phyloP scores from a whole-genome alignment of 2,329 filamentous ascomycete genomes.

The Aureobasidium zeae region DNA sequence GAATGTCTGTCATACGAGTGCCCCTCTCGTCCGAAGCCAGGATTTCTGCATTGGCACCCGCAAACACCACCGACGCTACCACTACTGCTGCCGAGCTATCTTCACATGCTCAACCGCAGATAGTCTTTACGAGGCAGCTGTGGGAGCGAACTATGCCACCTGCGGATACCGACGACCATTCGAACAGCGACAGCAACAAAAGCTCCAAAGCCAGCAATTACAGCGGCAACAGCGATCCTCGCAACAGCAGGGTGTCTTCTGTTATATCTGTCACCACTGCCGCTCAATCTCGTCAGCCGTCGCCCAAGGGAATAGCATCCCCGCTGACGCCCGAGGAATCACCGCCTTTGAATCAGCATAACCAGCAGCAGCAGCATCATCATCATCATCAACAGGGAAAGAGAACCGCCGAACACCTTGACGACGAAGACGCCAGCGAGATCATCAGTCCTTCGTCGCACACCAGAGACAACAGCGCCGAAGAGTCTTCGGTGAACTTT shows the following conservation, averaged over 20 bases:
- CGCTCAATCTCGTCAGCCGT: no score
- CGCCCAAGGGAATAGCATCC: no score
- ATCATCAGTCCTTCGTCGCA: slow-evolving; percentile 24
- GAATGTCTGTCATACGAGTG: slow-evolving; percentile 18
- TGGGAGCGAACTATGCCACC: slow-evolving; percentile 31
- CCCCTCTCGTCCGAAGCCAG: slow-evolving; percentile 16
- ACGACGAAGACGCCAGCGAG: slow-evolving; percentile 26
- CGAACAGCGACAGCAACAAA: no score
- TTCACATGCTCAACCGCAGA: slow-evolving; percentile 18
- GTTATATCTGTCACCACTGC: no score
- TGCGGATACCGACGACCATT: slow-evolving; percentile 20
- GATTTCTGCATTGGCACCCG: slow-evolving; percentile 7
- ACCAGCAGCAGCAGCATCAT: no score
- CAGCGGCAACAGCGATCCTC: no score
- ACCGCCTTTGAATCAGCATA: no score
- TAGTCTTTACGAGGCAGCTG: slow-evolving; percentile 31
- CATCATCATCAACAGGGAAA: slow-evolving; percentile 27
- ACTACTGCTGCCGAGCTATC: background rate
- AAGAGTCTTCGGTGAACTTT: slow-evolving; percentile 44
- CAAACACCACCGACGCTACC: slow-evolving; percentile 10
- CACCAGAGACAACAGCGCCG: slow-evolving; percentile 28
- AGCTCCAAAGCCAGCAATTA: no score
- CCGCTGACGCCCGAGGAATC: slow-evolving; percentile 31
- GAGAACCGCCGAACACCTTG: slow-evolving; percentile 25
- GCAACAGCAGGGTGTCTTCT: no score